phyloP scores from a whole-genome alignment of 2,329 filamentous ascomycete species.

The Graphilbum ipis-grandicollis region DNA sequence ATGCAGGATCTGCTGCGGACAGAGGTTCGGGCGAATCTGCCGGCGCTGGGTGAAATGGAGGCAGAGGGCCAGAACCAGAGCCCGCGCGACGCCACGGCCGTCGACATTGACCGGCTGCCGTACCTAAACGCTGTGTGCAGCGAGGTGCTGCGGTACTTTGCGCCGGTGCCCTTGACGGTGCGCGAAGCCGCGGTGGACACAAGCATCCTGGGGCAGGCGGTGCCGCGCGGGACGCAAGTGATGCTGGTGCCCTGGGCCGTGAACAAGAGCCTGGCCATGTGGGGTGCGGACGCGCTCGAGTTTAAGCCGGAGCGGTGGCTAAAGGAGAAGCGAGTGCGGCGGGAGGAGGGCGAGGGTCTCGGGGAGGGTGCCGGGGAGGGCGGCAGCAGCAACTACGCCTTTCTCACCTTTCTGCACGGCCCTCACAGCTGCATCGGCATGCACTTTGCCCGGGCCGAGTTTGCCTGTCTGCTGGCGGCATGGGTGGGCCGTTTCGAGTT shows the following conservation, averaged over 20 bases:
- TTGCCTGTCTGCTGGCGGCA: conserved; percentile 64
- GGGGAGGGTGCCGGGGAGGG: conserved; percentile 49
- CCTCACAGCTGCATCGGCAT: conserved; percentile 74
- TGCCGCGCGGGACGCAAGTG: conserved; percentile 56
- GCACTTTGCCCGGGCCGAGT: conserved; percentile 66
- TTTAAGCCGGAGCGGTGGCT: conserved; percentile 74
- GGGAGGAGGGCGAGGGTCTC: conserved; percentile 15
- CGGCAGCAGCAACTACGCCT: conserved; percentile 65
- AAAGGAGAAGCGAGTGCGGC: too few species aligned
- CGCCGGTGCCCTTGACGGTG: conserved; percentile 54
- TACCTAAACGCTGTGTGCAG: conserved; percentile 68
- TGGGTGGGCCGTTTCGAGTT: conserved; percentile 65
- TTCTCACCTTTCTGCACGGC: conserved; percentile 72
- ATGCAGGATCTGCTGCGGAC: conserved; percentile 49
- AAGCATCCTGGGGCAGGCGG: conserved; percentile 40
- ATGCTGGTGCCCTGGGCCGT: conserved; percentile 48
- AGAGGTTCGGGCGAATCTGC: conserved; percentile 47
- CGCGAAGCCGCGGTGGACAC: conserved; percentile 49
- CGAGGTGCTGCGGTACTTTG: conserved; percentile 57
- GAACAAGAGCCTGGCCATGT: conserved; percentile 51
- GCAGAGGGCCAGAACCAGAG: conserved; percentile 5
- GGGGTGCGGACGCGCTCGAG: conserved; percentile 56
- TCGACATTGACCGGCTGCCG: conserved; percentile 53
- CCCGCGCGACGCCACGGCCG: conserved; percentile 16
- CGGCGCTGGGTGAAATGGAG: conserved; percentile 24